Percentiles rank a stretch among this genome's conserved stretches.
Evolutionary conservation across 495 filamentous ascomycete species (phyloP).

Genomic region (Massariosphaeria phaeospora): DNA sequence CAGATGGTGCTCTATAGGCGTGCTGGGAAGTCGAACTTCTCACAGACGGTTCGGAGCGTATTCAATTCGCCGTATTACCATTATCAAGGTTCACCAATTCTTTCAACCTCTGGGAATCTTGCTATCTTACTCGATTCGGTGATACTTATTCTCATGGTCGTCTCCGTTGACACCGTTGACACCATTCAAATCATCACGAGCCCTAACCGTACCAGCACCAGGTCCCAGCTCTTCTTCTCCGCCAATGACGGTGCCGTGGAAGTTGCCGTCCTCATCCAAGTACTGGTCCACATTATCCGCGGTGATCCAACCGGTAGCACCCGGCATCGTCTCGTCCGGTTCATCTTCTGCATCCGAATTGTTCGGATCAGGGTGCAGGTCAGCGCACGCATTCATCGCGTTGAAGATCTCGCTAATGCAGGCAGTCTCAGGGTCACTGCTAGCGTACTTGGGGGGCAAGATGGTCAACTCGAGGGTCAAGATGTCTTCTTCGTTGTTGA

Average conservation of each 20-base stretch:
- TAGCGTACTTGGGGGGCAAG: slow-evolving; percentile 48
- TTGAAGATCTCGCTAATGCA: slow-evolving; percentile 59
- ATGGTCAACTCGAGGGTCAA: slow-evolving; percentile 69
- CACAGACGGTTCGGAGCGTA: too few relatives aligned
- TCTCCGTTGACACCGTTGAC: slow-evolving; percentile 8
- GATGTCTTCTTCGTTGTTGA: slow-evolving; percentile 57
- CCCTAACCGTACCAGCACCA: slow-evolving; percentile 54
- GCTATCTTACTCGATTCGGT: slow-evolving; percentile 8
- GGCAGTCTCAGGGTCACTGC: slow-evolving; percentile 33
- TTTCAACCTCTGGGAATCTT: too few relatives aligned
- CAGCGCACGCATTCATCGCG: slow-evolving; percentile 79
- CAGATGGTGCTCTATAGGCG: too few relatives aligned
- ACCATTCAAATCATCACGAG: slow-evolving; percentile 39
- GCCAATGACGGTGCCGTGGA: slow-evolving; percentile 37
- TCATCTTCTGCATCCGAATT: slow-evolving; percentile 41
- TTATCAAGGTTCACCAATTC: too few relatives aligned
- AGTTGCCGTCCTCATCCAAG: slow-evolving; percentile 62
- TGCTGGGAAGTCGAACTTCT: too few relatives aligned
- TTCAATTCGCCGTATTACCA: too few relatives aligned
- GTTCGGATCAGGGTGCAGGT: slow-evolving; percentile 81
- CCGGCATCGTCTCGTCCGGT: slow-evolving; percentile 56
- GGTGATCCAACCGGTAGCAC: slow-evolving; percentile 92
- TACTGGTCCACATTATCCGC: slow-evolving; percentile 88
- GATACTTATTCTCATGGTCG: slow-evolving; percentile 10
- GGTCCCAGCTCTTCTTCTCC: slow-evolving; percentile 47